These are phyloP conservation scores for Boletus sp. DNA, from an alignment of 1,284 basidiomycete genomes.

Conservation along the genomic window DNA sequence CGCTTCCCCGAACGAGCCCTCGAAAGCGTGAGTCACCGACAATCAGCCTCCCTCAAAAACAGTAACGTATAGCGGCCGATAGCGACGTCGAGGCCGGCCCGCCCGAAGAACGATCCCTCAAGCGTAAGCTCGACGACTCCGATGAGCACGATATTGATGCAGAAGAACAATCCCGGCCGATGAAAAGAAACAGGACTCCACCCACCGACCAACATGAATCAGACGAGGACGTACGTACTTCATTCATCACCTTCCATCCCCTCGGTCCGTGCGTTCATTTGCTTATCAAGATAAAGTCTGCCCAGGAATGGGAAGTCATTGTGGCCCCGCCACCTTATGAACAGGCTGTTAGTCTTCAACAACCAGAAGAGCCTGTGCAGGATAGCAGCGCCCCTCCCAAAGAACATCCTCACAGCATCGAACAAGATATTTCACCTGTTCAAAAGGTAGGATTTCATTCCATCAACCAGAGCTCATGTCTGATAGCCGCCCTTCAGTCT, in stretches of 20 bases:
- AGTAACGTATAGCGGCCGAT: conserved; percentile 32
- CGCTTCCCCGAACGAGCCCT: conserved; percentile 14
- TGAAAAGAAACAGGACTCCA: conserved; percentile 52
- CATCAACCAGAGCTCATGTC: conserved; percentile 1
- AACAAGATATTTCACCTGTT: conserved; percentile 3
- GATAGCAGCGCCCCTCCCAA: conserved; percentile 6
- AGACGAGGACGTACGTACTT: conserved; percentile 31
- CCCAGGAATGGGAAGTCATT: conserved; percentile 34
- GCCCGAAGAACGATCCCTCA: conserved; percentile 36
- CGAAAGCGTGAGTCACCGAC: conserved; percentile 32
- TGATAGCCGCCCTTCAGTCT: conserved; percentile 17
- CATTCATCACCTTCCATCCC: not conserved
- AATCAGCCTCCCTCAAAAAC: conserved; percentile 31
- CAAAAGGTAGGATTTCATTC: conserved; percentile 18
- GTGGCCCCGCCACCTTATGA: conserved; percentile 33
- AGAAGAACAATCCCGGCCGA: conserved; percentile 35
- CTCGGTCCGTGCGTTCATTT: conserved; percentile 4
- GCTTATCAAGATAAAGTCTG: conserved; percentile 25
- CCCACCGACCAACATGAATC: conserved; percentile 33
- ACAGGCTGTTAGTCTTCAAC: conserved; percentile 16
- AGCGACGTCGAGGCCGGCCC: conserved; percentile 31
- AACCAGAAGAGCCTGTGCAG: conserved; percentile 7
- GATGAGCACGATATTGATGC: conserved; percentile 28
- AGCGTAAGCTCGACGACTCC: conserved; percentile 41
- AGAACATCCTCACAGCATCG: not conserved